Evolutionary conservation across 108 stramenopile species (phyloP).

Genomic region (Phaeodactylum tricornutum): DNA sequence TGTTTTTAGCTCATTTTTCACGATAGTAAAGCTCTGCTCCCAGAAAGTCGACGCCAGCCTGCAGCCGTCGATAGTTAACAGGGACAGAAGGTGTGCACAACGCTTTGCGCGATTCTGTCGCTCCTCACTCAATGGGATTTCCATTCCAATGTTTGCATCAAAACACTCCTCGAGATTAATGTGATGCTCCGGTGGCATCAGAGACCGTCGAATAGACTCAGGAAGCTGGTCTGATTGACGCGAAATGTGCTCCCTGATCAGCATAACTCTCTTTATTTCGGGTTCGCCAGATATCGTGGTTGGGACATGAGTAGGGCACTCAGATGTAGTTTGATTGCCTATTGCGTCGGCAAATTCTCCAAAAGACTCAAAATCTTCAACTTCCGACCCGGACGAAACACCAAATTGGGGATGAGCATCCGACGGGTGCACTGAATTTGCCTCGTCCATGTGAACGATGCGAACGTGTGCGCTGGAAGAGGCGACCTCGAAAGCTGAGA

Average conservation of each 20-base stretch:
- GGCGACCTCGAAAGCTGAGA: conserved; percentile 22
- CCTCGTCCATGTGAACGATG: too few species aligned
- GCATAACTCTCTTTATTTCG: too few species aligned
- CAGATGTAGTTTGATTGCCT: too few species aligned
- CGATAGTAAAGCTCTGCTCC: conserved; percentile 15
- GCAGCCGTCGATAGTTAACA: conserved; percentile 6
- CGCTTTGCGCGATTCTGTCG: conserved; percentile 9
- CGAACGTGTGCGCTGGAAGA: conserved; percentile 3
- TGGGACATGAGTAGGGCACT: too few species aligned
- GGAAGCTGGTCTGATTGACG: too few species aligned
- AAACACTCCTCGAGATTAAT: conserved; percentile 27
- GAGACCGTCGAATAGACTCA: conserved; percentile 1
- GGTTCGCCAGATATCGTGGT: too few species aligned
- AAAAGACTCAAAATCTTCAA: conserved; percentile 2
- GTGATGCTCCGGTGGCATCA: conserved; percentile 3
- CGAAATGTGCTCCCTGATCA: too few species aligned
- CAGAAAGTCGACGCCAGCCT: conserved; percentile 16
- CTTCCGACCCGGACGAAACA: too few species aligned
- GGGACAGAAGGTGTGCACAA: conserved; percentile 14
- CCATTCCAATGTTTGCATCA: conserved; percentile 23
- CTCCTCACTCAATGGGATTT: conserved; percentile 1
- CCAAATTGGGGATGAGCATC: too few species aligned
- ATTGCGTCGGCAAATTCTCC: conserved; percentile 5
- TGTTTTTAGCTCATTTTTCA: conserved; percentile 14
- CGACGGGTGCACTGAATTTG: too few species aligned